These are phyloP conservation scores for Calycina marina DNA, from an alignment of 2,329 filamentous ascomycete genomes.

Conservation along the genomic window DNA sequence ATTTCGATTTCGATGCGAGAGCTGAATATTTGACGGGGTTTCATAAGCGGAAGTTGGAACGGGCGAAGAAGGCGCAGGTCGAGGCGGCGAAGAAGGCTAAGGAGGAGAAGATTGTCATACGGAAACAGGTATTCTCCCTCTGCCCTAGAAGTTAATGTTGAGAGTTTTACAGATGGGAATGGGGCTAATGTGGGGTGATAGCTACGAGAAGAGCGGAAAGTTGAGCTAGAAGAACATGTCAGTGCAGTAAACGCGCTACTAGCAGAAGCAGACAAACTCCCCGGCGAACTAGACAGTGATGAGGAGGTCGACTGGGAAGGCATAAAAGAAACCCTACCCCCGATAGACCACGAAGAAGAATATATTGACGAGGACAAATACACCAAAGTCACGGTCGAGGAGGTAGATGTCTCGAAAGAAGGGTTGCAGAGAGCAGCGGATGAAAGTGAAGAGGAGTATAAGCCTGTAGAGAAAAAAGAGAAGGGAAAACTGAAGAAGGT, in stretches of 20 bases:
- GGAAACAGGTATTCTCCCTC: conserved; percentile 78
- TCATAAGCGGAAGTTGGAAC: conserved; percentile 83
- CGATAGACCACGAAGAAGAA: conserved; percentile 66
- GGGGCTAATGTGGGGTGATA: conserved; percentile 26
- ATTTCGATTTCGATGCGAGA: conserved; percentile 67
- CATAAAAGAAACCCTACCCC: conserved; percentile 35
- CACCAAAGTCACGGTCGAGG: conserved; percentile 87
- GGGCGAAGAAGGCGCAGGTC: conserved; percentile 74
- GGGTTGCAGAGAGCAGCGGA: conserved; percentile 45
- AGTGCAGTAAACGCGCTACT: conserved; percentile 49
- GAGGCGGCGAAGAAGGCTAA: conserved; percentile 62
- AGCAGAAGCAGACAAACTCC: conserved; percentile 21
- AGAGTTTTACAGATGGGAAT: too few species aligned
- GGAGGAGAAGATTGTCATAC: conserved; percentile 57
- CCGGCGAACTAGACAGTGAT: conserved; percentile 26
- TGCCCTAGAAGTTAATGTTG: too few species aligned
- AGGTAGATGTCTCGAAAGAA: conserved; percentile 64
- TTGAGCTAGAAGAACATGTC: conserved; percentile 71
- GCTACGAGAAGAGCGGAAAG: conserved; percentile 71
- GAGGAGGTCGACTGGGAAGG: conserved; percentile 49
- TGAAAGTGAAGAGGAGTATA: conserved; percentile 23
- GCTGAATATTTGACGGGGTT: conserved; percentile 89
- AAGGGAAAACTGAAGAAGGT: conserved; percentile 30
- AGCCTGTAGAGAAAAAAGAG: conserved; percentile 21
- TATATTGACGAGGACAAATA: conserved; percentile 95